phyloP scores from a whole-genome alignment of 352 stramenopile genomes.

The Plasmopara halstedii region DNA sequence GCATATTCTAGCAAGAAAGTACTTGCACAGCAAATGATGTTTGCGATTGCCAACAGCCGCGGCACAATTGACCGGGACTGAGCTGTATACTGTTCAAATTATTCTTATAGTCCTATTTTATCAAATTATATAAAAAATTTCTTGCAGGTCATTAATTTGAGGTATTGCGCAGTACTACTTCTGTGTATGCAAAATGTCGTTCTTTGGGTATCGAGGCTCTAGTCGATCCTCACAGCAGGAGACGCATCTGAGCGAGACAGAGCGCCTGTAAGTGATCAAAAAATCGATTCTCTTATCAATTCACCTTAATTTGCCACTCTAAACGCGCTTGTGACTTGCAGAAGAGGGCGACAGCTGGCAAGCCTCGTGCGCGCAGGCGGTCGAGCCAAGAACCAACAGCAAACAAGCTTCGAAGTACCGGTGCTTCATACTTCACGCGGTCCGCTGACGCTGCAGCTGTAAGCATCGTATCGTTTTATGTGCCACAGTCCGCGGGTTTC shows the following conservation, averaged over 20 bases:
- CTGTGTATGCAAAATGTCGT: slow-evolving; percentile 34
- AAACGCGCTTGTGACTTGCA: slow-evolving; percentile 15
- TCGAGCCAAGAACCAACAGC: slow-evolving; percentile 78
- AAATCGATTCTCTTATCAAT: background rate
- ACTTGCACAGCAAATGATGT: slow-evolving; percentile 51
- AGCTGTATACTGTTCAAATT: too few species aligned
- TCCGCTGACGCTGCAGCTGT: slow-evolving; percentile 43
- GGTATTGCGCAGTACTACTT: background rate
- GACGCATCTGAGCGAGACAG: slow-evolving; percentile 74
- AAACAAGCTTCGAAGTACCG: slow-evolving; percentile 76
- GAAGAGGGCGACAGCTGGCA: slow-evolving; percentile 62
- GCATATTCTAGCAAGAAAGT: slow-evolving; percentile 72
- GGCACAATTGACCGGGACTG: slow-evolving; percentile 84
- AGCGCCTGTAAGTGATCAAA: slow-evolving; percentile 50
- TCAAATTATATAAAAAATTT: too few species aligned
- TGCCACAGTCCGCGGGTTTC: too few species aligned
- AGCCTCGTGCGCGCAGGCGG: slow-evolving; percentile 75
- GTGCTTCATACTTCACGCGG: slow-evolving; percentile 54
- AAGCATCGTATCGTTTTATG: slow-evolving; percentile 2
- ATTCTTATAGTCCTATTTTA: too few species aligned
- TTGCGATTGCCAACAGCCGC: slow-evolving; percentile 72
- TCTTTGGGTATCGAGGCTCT: slow-evolving; percentile 61
- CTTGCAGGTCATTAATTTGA: background rate
- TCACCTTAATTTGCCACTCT: slow-evolving; percentile 1
- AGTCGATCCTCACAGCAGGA: slow-evolving; percentile 42